Base-by-base conservation (phyloP, 352 stramenopile genomes). In the Phytophthora cryptogea region DNA sequence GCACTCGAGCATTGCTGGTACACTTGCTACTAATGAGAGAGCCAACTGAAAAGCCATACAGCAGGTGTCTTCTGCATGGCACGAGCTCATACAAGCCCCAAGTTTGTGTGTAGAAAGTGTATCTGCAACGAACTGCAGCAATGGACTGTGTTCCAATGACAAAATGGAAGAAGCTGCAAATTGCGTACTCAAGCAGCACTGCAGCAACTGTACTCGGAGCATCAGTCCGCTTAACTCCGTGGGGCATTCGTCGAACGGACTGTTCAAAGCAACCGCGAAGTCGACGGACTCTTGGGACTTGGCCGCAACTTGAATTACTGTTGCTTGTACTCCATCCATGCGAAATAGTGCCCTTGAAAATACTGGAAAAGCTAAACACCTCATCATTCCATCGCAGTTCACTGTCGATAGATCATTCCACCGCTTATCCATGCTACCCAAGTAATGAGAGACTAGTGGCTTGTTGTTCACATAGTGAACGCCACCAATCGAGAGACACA, bases 21-120 rank as follows among this genome's bases (percentile, higher is more conserved):
- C 50, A 53, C 73, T 76, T 14, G 70, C 66, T 17, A 61, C 26
- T 8, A 86, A 39, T 11, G 73, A 54, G 4, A 77, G 48, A 8
- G 62, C 36, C 50, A 83, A 31, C 16, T 74, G 60, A 33, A 80
- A 70, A 26, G 53, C 70, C 13, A 83, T 28, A 17, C 70, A 76
- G 36, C 73, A 86, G 14, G 53, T 58, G 35, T 86, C 76, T 80
- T 86, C 76, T 13, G 55, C 43, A 35, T 64, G 45, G 7, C 59
- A 66, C 2, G 63, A 78, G 9, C 37, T 57, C 30, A 59, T 57
- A 7, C 63, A 56, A 33, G 51, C 63, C 27, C 16, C 47, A n/a
- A 41, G 40, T 28, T 55, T 59, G 31, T 81, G 76, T 5, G 47
- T 16, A 1, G 20, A 6, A n/a, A 83, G 27, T 16, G 62, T 70